A percentile compares a stretch with the other conserved stretches of the same genome.
Conservation (phyloP, 768 basidiomycete genomes). For the Auricularia auricula-judae region DNA sequence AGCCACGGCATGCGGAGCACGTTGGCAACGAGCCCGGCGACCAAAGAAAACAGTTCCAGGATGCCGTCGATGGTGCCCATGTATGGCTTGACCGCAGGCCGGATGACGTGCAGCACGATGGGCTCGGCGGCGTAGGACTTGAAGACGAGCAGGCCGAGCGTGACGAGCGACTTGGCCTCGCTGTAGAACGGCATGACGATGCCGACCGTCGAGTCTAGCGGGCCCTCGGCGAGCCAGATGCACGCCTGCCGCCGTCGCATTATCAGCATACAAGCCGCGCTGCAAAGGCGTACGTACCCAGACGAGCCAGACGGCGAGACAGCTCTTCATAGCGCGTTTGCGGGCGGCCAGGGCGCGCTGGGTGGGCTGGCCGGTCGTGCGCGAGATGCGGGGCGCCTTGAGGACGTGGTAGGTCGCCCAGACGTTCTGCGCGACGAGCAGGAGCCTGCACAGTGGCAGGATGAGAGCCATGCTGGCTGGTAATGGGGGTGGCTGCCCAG, state of each 20-base stretch:
- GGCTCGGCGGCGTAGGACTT: constrained; percentile 79
- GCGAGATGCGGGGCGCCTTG: constrained; percentile 48
- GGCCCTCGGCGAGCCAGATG: constrained; percentile 67
- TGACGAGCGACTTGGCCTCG: constrained; percentile 62
- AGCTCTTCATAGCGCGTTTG: constrained; percentile 80
- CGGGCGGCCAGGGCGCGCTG: constrained; percentile 60
- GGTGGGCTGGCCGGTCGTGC: constrained; percentile 23
- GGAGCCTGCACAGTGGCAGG: constrained; percentile 51
- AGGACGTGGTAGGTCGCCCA: constrained; percentile 80
- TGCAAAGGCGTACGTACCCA: constrained; percentile 43
- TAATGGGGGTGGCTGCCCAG: not conserved
- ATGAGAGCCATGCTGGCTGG: constrained; percentile 49
- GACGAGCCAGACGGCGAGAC: constrained; percentile 73
- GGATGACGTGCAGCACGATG: constrained; percentile 67
- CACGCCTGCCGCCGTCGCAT: constrained; percentile 8
- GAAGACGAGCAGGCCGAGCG: constrained; percentile 66
- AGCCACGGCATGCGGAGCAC: not conserved
- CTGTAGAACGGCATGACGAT: constrained; percentile 76
- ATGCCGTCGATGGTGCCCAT: constrained; percentile 50
- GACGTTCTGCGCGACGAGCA: constrained; percentile 66
- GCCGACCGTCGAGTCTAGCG: constrained; percentile 50
- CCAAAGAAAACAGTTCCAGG: constrained; percentile 35
- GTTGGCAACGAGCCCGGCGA: not conserved
- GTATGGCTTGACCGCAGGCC: constrained; percentile 71
- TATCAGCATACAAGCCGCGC: constrained; percentile 6